Conservation (phyloP, 2,329 filamentous ascomycete species). For the Alternaria ethzedia region DNA sequence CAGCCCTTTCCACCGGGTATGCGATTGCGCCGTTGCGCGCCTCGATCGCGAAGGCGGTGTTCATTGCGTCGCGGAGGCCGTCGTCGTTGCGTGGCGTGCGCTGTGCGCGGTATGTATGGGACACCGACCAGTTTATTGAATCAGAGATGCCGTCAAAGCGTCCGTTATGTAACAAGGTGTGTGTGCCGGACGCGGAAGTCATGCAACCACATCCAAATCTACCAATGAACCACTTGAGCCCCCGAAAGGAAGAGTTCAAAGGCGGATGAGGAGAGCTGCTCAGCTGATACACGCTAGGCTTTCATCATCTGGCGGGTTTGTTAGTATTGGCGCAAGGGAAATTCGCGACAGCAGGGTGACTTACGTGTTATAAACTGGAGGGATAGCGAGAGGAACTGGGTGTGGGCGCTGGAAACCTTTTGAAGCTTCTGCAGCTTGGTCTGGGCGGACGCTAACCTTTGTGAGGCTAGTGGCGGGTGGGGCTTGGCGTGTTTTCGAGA, state of each 20-base stretch:
- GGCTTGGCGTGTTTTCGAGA: slow-evolving; percentile 20
- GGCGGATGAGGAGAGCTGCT: slow-evolving; percentile 72
- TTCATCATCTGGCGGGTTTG: slow-evolving; percentile 86
- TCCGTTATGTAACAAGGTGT: slow-evolving; percentile 96
- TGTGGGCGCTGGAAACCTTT: slow-evolving; percentile 37
- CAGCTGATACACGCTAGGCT: slow-evolving; percentile 96
- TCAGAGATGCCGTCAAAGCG: slow-evolving; percentile 99
- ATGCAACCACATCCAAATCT: slow-evolving; percentile 72
- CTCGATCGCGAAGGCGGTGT: not conserved
- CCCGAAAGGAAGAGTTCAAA: slow-evolving; percentile 83
- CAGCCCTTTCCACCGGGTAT: not conserved
- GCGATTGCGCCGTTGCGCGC: not conserved
- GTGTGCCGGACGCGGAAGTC: slow-evolving; percentile 99
- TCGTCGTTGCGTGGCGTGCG: not conserved
- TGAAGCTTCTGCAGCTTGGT: slow-evolving; percentile 32
- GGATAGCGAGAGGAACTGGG: slow-evolving; percentile 71
- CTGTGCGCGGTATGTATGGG: slow-evolving; percentile 6
- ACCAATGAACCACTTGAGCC: slow-evolving; percentile 87
- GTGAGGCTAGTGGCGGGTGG: slow-evolving; percentile 21
- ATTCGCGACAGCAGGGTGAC: slow-evolving; percentile 49
- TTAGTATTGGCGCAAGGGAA: slow-evolving; percentile 24
- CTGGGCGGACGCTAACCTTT: slow-evolving; percentile 28
- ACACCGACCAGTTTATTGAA: slow-evolving; percentile 63
- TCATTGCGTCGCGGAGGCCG: not conserved
- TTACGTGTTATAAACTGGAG: slow-evolving; percentile 99